phyloP scores from a whole-genome alignment of 2,329 filamentous ascomycete species.

The Trichoderma pleuroti region DNA sequence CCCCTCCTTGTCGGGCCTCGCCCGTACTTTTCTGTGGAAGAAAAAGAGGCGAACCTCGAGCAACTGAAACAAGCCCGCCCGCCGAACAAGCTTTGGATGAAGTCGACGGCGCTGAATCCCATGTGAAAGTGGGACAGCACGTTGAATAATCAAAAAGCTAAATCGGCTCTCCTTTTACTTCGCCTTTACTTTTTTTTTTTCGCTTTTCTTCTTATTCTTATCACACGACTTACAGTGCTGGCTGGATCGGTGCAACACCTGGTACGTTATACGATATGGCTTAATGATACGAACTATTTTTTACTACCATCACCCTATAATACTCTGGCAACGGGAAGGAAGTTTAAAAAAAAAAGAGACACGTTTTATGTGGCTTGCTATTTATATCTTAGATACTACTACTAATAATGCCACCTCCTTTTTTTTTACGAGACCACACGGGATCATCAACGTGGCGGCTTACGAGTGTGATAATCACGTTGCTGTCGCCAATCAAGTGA shows the following conservation, averaged over 20 bases:
- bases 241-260: slow-evolving; percentile 18
- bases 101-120: background rate
- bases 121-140: background rate
- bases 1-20: slow-evolving; percentile 43
- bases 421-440: slow-evolving; percentile 11
- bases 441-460: slow-evolving; percentile 16
- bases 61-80: background rate
- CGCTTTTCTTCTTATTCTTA: background rate
- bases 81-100: background rate
- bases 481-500: background rate
- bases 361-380: slow-evolving; percentile 13
- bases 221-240: slow-evolving; percentile 16
- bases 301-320: background rate
- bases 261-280: slow-evolving; percentile 15
- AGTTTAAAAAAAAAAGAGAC: background rate
- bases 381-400: slow-evolving; percentile 8
- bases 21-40: slow-evolving; percentile 27
- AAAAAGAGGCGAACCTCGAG: background rate
- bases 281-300: slow-evolving; percentile 9
- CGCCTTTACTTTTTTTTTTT: background rate
- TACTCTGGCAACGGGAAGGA: background rate
- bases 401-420: slow-evolving; percentile 8
- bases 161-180: background rate
- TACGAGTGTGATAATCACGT: slow-evolving; percentile 4
- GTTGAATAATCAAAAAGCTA: background rate